Conservation (phyloP, 805 yeast genomes). For the Suhomyces vadensis region DNA sequence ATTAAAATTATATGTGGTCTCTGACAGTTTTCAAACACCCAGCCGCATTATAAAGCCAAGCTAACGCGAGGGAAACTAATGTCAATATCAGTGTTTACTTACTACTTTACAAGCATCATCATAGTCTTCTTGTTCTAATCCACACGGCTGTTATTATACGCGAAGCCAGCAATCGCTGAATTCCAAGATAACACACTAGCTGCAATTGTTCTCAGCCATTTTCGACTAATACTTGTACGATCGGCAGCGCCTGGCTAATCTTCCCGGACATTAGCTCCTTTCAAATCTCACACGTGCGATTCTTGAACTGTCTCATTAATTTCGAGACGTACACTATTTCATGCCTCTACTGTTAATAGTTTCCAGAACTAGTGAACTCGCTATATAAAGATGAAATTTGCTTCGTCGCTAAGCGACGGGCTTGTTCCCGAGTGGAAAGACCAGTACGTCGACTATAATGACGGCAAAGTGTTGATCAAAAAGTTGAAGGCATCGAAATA, state of each 20-base stretch:
- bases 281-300: conserved; percentile 2
- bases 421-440: conserved; percentile 87
- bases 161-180: no score
- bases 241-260: background rate
- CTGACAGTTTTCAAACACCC: no score
- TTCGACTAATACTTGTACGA: background rate
- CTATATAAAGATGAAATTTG: conserved; percentile 58
- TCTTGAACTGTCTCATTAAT: background rate
- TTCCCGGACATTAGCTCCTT: background rate
- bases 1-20: no score
- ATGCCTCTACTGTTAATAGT: no score
- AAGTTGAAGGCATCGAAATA: conserved; percentile 22
- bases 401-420: conserved; percentile 64
- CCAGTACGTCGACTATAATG: conserved; percentile 71
- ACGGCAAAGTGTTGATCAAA: conserved; percentile 56
- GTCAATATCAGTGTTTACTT: no score
- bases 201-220: background rate
- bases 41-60: no score
- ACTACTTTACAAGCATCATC: no score
- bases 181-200: no score
- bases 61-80: no score
- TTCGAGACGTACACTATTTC: background rate
- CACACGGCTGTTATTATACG: no score
- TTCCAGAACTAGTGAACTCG: background rate
- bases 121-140: no score